Evolutionary conservation across 768 basidiomycete species (phyloP), one percentile per base, ranked within the genome.

Genomic region (Pleurotus platypus): DNA sequence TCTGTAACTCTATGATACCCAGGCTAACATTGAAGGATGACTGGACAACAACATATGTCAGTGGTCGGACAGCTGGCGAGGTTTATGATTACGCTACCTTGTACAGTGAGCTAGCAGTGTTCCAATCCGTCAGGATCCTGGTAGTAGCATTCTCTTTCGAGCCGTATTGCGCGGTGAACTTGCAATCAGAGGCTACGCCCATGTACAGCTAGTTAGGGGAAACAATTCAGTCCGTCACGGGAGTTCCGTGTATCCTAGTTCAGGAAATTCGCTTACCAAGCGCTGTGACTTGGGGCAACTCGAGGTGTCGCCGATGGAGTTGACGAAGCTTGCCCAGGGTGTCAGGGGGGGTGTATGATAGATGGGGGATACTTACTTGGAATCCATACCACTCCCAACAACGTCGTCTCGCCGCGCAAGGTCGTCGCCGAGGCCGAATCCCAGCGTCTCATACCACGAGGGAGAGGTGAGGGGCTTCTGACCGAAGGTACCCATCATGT

Each of bases 131-230:
- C 56, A 95, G 67, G 56, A 94, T 91, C 62, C 89, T 85, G 26
- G 72, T 78, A 7, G 89, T 85, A 4, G 92, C 90, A 57, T 84
- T 85, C 35, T 80, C 74, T 61, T 80, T 74, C 2, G 80, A 78
- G 27, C 83, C 86, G 63, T 90, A 90, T 58, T 77, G 77, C 27
- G 71, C 62, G 9, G 86, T 83, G 66, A 93, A 94, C 60, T 80
- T 82, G 71, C 93, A 94, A 67, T 94, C 93, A 4, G 92, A 87
- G 0, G 92, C 92, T 56, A 93, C 88, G 22, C 93, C 93, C 84
- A 94, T 86, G 67, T 87, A 92, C 22, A 83, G 62, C 82, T 84
- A 35, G 11, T 35, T 3, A 8, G 30, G 8, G 56, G n/a, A 26
- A 11, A 30, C 22, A 59, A 18, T 9, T 35, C 9, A 35, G 30